These are phyloP conservation scores for Wilcoxina mikolae DNA, from an alignment of 495 filamentous ascomycete species.

Conservation along the genomic window DNA sequence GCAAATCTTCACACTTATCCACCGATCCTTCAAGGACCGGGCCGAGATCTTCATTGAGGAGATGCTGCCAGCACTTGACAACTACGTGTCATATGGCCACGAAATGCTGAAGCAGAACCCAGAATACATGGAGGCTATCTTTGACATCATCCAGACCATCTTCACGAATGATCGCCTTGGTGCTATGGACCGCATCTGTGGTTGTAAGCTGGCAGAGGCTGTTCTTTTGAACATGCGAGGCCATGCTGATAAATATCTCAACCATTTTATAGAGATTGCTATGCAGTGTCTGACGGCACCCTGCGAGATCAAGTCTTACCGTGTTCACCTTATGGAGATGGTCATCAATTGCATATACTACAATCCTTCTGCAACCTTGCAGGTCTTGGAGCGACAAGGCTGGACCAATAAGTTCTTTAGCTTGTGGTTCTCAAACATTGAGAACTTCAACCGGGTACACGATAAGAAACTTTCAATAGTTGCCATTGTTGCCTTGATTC, in stretches of 20 bases:
- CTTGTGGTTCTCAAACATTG: slow-evolving; percentile 92
- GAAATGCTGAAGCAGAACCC: slow-evolving; percentile 64
- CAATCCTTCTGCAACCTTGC: slow-evolving; percentile 55
- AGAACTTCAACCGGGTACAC: slow-evolving; percentile 82
- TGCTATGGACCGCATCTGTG: slow-evolving; percentile 90
- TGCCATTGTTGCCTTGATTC: slow-evolving; percentile 73
- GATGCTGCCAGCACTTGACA: slow-evolving; percentile 94
- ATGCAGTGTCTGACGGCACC: slow-evolving; percentile 60
- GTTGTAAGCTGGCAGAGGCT: slow-evolving; percentile 96
- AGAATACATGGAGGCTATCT: slow-evolving; percentile 72
- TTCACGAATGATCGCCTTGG: slow-evolving; percentile 78
- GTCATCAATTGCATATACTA: slow-evolving; percentile 97
- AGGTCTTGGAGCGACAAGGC: slow-evolving; percentile 69
- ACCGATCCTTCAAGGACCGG: slow-evolving; percentile 89
- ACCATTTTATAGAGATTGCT: slow-evolving; percentile 72
- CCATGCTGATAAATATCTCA: slow-evolving; percentile 72
- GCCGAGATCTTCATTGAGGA: slow-evolving; percentile 97
- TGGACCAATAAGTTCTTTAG: slow-evolving; percentile 99
- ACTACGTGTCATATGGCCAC: slow-evolving; percentile 84
- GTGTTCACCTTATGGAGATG: slow-evolving; percentile 97
- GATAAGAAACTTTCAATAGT: slow-evolving; percentile 97
- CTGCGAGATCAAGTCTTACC: slow-evolving; percentile 72
- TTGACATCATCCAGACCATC: slow-evolving; percentile 57
- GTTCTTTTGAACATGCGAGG: slow-evolving; percentile 91
- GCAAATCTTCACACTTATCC: slow-evolving; percentile 92